Conservation (phyloP, 2,329 filamentous ascomycete genomes). For the Xylaria hypoxylon region DNA sequence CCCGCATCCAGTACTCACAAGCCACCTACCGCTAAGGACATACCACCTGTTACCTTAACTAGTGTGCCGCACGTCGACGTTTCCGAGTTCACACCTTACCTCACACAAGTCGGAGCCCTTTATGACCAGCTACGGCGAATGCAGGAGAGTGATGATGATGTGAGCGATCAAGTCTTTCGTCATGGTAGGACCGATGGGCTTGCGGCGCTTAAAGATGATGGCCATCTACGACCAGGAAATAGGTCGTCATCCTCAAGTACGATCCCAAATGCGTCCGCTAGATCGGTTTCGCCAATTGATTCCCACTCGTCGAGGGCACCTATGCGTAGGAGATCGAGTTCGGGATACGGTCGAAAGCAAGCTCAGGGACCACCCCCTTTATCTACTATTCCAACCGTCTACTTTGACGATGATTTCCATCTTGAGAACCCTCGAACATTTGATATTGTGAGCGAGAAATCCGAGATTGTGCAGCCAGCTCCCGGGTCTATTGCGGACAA, state of each 20-base stretch:
- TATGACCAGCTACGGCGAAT: conserved; percentile 90
- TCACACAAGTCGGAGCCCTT: conserved; percentile 84
- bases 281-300: conserved; percentile 64
- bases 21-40: conserved; percentile 86
- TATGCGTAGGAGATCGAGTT: conserved; percentile 56
- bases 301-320: conserved; percentile 52
- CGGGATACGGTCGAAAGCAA: conserved; percentile 66
- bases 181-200: conserved; percentile 59
- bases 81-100: conserved; percentile 84
- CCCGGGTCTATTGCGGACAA: conserved; percentile 67
- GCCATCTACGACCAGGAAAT: conserved; percentile 60
- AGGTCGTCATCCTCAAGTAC: conserved; percentile 56
- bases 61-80: conserved; percentile 86
- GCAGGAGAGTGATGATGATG: conserved; percentile 80
- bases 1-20: conserved; percentile 79
- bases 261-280: conserved; percentile 59
- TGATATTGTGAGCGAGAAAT: conserved; percentile 94
- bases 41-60: conserved; percentile 90
- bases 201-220: conserved; percentile 53
- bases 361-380: conserved; percentile 83
- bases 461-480: conserved; percentile 86
- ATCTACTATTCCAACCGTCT: conserved; percentile 91
- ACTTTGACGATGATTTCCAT: conserved; percentile 95
- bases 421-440: conserved; percentile 96
- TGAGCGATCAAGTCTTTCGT: conserved; percentile 55